Evolutionary conservation across 1,284 basidiomycete genomes (phyloP).

Genomic region (Lentinus polychrous): DNA sequence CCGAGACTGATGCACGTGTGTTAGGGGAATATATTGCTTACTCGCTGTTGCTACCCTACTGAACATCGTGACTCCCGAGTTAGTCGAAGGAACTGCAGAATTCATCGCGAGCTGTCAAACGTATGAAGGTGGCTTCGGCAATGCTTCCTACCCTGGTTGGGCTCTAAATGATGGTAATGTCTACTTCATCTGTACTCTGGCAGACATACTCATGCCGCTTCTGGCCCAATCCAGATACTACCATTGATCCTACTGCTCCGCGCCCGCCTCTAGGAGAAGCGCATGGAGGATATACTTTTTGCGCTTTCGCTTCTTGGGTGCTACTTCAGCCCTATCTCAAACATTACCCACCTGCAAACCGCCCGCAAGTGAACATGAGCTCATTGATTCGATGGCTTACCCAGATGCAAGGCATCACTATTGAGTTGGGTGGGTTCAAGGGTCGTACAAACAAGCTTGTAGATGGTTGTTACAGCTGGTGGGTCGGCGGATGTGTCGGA

Average conservation of each 20-base stretch:
- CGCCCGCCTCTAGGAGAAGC: slow-evolving; percentile 83
- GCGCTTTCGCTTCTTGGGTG: slow-evolving; percentile 81
- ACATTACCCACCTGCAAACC: slow-evolving; percentile 11
- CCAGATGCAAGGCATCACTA: slow-evolving; percentile 78
- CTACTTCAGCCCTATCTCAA: slow-evolving; percentile 57
- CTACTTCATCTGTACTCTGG: not conserved
- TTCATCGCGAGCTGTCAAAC: slow-evolving; percentile 87
- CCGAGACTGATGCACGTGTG: slow-evolving; percentile 2
- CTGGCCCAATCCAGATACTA: slow-evolving; percentile 20
- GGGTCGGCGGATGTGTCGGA: slow-evolving; percentile 89
- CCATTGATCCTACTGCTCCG: slow-evolving; percentile 31
- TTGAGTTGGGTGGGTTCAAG: slow-evolving; percentile 88
- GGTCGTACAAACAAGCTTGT: slow-evolving; percentile 97
- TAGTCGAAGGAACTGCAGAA: slow-evolving; percentile 59
- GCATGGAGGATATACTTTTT: slow-evolving; percentile 97
- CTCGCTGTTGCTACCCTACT: slow-evolving; percentile 65
- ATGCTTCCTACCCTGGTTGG: slow-evolving; percentile 63
- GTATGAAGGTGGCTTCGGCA: slow-evolving; percentile 95
- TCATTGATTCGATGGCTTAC: slow-evolving; percentile 78
- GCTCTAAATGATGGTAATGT: slow-evolving; percentile 18
- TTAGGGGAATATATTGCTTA: slow-evolving; percentile 72
- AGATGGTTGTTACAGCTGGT: slow-evolving; percentile 99
- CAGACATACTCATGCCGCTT: slow-evolving; percentile 16
- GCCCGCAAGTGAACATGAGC: slow-evolving; percentile 49
- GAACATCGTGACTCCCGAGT: slow-evolving; percentile 83